phyloP scores from a whole-genome alignment of 768 basidiomycete species.

The Auricularia sp. region DNA sequence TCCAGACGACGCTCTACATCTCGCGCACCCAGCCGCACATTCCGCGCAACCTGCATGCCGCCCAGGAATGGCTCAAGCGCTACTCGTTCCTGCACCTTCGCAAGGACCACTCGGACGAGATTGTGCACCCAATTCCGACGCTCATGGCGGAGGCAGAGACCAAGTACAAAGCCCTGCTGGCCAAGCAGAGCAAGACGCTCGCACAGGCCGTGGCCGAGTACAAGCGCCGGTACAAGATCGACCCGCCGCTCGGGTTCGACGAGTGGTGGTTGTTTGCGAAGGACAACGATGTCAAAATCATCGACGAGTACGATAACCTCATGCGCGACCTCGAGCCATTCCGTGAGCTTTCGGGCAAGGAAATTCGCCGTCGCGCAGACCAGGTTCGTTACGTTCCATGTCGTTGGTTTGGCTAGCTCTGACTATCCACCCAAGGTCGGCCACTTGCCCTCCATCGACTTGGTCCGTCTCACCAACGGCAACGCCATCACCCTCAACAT shows the following conservation, averaged over 20 bases:
- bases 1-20: slow-evolving; percentile 2
- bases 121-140: slow-evolving; percentile 67
- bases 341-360: slow-evolving; percentile 61
- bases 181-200: slow-evolving; percentile 71
- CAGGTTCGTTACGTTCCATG: slow-evolving; percentile 35
- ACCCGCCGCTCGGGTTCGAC: slow-evolving; percentile 87
- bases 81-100: not conserved
- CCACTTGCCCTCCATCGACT: slow-evolving; percentile 70
- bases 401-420: not conserved
- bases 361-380: slow-evolving; percentile 52
- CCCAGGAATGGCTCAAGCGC: not conserved
- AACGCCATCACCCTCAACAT: slow-evolving; percentile 48
- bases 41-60: not conserved
- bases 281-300: slow-evolving; percentile 61
- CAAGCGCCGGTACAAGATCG: slow-evolving; percentile 58
- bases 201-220: slow-evolving; percentile 76
- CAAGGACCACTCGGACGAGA: not conserved
- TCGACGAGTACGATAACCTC: slow-evolving; percentile 87
- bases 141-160: slow-evolving; percentile 78
- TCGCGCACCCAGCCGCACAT: slow-evolving; percentile 1
- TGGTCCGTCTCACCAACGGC: slow-evolving; percentile 72
- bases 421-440: slow-evolving; percentile 42
- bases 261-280: slow-evolving; percentile 78
- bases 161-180: slow-evolving; percentile 56
- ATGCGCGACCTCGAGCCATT: slow-evolving; percentile 76